A percentile compares a stretch with the other conserved stretches of the same genome.
Evolutionary conservation across 306 rosid species (phyloP).

Genomic region (Cicer judaicum): DNA sequence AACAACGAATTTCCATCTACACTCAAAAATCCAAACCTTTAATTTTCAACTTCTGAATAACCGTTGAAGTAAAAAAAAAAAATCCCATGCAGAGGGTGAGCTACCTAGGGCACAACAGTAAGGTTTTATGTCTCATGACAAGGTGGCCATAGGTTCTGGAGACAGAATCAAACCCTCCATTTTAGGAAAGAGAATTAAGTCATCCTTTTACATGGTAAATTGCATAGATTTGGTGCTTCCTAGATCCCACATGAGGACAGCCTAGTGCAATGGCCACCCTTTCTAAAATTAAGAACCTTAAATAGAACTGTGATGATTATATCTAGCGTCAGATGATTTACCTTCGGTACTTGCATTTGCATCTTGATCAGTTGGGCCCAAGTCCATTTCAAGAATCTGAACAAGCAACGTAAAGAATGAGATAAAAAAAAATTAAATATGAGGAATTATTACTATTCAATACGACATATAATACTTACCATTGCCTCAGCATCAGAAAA

Average conservation of each 20-base stretch:
- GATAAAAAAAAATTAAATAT: slow-evolving; percentile 26
- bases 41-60: slow-evolving; percentile 3
- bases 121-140: slow-evolving; percentile 24
- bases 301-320: slow-evolving; percentile 28
- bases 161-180: neutral
- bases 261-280: slow-evolving; percentile 29
- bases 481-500: slow-evolving; percentile 76
- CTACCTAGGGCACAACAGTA: slow-evolving; percentile 1
- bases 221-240: slow-evolving; percentile 20
- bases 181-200: slow-evolving; percentile 2
- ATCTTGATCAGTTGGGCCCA: slow-evolving; percentile 68
- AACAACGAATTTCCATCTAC: slow-evolving; percentile 34
- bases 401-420: slow-evolving; percentile 42
- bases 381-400: slow-evolving; percentile 93
- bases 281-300: slow-evolving; percentile 36
- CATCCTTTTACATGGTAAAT: slow-evolving; percentile 29
- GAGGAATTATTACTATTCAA: slow-evolving; percentile 21
- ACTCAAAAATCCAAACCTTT: slow-evolving; percentile 8
- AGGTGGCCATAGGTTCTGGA: slow-evolving; percentile 11
- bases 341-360: slow-evolving; percentile 61
- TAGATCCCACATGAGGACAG: slow-evolving; percentile 17
- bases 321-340: slow-evolving; percentile 48
- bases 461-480: slow-evolving; percentile 52
- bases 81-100: slow-evolving; percentile 10
- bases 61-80: slow-evolving; percentile 27